Evolutionary conservation across 257 asterid genomes (phyloP).

Genomic region (Scutellaria baicalensis): DNA sequence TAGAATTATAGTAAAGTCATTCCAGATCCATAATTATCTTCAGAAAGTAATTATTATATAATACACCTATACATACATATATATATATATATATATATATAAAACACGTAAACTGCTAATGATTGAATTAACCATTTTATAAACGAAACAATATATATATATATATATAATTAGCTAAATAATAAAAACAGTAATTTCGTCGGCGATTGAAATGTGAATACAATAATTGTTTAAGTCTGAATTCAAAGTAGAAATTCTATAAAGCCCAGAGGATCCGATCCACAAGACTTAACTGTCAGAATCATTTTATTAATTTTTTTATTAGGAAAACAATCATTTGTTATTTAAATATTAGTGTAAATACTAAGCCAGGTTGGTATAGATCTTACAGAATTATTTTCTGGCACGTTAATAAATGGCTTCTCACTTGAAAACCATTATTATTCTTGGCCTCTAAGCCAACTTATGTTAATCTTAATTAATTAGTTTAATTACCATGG

Average conservation of each 20-base stretch:
- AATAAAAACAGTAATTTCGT: conserved; percentile 2
- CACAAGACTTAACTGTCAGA: conserved; percentile 25
- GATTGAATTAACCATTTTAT: conserved; percentile 5
- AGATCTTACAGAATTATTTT: not conserved
- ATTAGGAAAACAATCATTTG: not conserved
- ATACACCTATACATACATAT: not conserved
- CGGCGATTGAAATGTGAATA: conserved; percentile 25
- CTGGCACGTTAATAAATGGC: not conserved
- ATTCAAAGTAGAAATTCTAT: not conserved
- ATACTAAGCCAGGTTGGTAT: not conserved
- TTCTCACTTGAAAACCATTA: not conserved
- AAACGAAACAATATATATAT: not conserved
- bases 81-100: not conserved
- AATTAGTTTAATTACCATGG: not conserved
- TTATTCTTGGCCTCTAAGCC: conserved; percentile 8
- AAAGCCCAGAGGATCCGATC: not conserved
- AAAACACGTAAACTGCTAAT: conserved; percentile 15
- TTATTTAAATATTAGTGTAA: not conserved
- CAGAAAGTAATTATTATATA: no score
- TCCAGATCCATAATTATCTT: no score
- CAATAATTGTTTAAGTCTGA: conserved; percentile 8
- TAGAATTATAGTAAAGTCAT: no score
- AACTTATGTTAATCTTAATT: not conserved
- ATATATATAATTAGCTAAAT: not conserved
- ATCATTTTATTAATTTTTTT: not conserved